These are phyloP conservation scores for Novakomyces olei DNA, from an alignment of 805 yeast species.

Conservation along the genomic window DNA sequence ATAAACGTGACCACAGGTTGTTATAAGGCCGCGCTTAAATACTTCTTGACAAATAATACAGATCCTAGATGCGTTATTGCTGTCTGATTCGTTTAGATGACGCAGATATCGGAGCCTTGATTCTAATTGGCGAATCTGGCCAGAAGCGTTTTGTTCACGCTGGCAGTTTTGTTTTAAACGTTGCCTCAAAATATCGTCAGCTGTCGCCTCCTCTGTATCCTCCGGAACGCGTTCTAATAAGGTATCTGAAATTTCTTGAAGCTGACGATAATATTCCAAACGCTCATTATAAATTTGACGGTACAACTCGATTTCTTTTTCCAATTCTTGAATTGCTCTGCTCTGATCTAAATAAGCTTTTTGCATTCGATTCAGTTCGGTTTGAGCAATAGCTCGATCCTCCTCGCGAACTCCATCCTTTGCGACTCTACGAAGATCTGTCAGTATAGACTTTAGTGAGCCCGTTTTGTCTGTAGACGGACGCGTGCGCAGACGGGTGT, in stretches of 20 bases:
- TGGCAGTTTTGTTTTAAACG: background rate
- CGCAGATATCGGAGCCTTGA: conserved; percentile 25
- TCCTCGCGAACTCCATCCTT: conserved; percentile 5
- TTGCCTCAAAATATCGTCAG: background rate
- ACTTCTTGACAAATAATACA: conserved; percentile 64
- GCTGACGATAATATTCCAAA: conserved; percentile 57
- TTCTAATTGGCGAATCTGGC: conserved; percentile 16
- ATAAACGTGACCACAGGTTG: conserved; percentile 81
- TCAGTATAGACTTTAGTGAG: conserved; percentile 6
- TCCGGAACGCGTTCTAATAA: conserved; percentile 29
- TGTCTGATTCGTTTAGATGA: conserved; percentile 18
- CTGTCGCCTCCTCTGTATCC: conserved; percentile 11
- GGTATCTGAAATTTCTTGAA: conserved; percentile 71
- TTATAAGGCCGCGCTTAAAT: conserved; percentile 54
- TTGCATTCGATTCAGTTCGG: conserved; percentile 4
- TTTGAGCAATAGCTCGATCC: conserved; percentile 5
- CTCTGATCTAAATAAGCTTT: conserved; percentile 22
- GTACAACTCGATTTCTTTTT: conserved; percentile 27
- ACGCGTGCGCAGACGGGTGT: conserved; percentile 8
- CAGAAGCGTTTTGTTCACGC: background rate
- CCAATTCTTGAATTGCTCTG: conserved; percentile 19
- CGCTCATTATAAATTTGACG: conserved; percentile 58
- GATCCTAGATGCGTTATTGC: conserved; percentile 19
- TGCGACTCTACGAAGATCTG: conserved; percentile 8
- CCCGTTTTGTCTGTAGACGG: too few relatives aligned